A percentile compares a stretch with the other conserved stretches of the same genome.
These are phyloP conservation scores for Fusarium globosum DNA, from an alignment of 2,329 filamentous ascomycete genomes.

Conservation along the genomic window DNA sequence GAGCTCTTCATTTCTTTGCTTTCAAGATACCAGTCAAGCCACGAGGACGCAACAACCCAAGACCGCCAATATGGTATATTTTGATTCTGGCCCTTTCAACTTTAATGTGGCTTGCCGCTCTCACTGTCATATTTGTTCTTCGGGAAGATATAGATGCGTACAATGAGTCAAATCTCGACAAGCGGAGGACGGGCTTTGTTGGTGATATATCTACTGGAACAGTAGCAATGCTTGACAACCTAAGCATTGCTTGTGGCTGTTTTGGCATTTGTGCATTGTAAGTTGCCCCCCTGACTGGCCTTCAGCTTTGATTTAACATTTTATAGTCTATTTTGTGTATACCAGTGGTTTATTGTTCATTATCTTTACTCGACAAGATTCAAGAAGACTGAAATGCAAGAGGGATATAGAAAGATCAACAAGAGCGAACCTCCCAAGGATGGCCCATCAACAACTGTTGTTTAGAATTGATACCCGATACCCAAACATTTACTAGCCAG, in stretches of 20 bases:
- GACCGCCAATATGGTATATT: conserved; percentile 22
- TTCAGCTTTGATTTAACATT: rapidly evolving
- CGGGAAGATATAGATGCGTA: conserved; percentile 3
- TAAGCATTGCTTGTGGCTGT: conserved; percentile 28
- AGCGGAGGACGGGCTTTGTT: conserved; percentile 4
- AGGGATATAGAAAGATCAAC: conserved; percentile 24
- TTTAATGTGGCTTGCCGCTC: conserved; percentile 17
- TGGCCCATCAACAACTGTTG: not conserved
- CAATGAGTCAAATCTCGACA: conserved; percentile 1
- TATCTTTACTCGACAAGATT: conserved; percentile 15
- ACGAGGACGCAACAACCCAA: not conserved
- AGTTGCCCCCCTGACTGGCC: not conserved
- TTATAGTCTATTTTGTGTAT: conserved; percentile 17
- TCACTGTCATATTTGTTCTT: conserved; percentile 16
- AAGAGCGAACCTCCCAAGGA: conserved; percentile 6
- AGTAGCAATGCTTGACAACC: conserved; percentile 21
- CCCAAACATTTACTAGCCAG: too few species aligned
- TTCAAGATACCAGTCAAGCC: conserved; percentile 14
- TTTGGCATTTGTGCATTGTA: conserved; percentile 33
- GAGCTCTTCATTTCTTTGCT: conserved; percentile 17
- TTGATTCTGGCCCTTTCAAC: conserved; percentile 15
- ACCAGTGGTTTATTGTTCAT: conserved; percentile 26
- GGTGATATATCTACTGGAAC: conserved; percentile 9
- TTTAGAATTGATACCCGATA: not conserved
- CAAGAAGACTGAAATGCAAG: conserved; percentile 18